Base-by-base conservation (phyloP, 148 eudicot genomes). In the Chenopodium berlandieri region DNA sequence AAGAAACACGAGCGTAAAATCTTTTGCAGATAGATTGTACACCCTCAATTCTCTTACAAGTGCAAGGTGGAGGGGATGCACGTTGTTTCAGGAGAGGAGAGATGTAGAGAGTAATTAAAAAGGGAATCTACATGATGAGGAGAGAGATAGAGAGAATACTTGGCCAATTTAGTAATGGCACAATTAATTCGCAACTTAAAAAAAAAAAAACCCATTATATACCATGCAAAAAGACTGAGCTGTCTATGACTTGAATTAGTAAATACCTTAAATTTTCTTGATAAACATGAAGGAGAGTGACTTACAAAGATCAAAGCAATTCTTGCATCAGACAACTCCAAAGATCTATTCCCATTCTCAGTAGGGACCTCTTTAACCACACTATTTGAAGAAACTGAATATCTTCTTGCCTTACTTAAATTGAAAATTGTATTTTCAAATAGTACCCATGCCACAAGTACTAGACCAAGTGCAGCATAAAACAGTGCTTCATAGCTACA, bases 401-500 rank as follows among this genome's bases (percentile, higher is more conserved):
- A 84, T 68, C 78, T 80, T 75, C 86, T 87, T 71, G 68, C 75
- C 87, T 87, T 88, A 80, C 87, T 88, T 71, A 68, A 60, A 82
- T 86, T 81, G 78, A 91, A 87, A 73, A 85, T 71, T 31, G 92
- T 87, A 84, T 93, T 95, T 85, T 95, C 99, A 80, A 90, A 92
- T 19, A 93, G 80, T 83, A 95, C 89, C 99, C 99, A 95, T 62
- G 94, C 97, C 89, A 95, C 83, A 50, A 95, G 97, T 56, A 84
- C 92, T 83, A 95, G 94, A 70, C 86, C 92, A 88, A 95, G 94
- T 68, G 94, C 90, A 82, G 92, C 87, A 83, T 95, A 95, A 80
- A 95, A 95, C 23, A 92, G 79, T 75, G 99, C 97, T 93, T 95
- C 99, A 85, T 95, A 95, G 83, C 99, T 95, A 85, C 83, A 32